Conservation (phyloP, 192 early-diverging fungal genomes). For the Coemansia sp. region DNA sequence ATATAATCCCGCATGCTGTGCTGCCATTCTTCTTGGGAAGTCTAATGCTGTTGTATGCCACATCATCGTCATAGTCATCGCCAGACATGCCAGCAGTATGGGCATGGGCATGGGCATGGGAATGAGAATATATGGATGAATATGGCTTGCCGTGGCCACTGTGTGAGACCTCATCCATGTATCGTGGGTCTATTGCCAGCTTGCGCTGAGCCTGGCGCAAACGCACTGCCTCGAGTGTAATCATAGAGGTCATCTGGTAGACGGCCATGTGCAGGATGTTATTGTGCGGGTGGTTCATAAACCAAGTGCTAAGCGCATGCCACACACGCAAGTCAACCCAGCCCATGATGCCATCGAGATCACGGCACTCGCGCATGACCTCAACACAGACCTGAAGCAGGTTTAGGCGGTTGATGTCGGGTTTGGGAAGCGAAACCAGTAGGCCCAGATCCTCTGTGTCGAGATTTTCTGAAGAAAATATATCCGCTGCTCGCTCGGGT, state of each 20-base stretch:
- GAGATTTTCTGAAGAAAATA: conserved; percentile 15
- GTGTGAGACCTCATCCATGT: background rate
- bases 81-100: background rate
- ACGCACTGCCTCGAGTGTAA: conserved; percentile 40
- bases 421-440: conserved; percentile 37
- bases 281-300: conserved; percentile 51
- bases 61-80: background rate
- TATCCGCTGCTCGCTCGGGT: conserved; percentile 17
- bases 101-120: too few relatives aligned
- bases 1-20: background rate
- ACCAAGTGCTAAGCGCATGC: conserved; percentile 46
- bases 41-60: background rate
- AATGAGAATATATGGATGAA: too few relatives aligned
- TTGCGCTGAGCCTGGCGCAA: conserved; percentile 23
- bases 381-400: conserved; percentile 39
- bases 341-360: conserved; percentile 41
- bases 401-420: conserved; percentile 29
- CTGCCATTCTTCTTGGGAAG: conserved; percentile 2
- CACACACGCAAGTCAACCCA: conserved; percentile 52
- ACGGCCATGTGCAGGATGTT: conserved; percentile 42
- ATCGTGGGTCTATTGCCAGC: conserved; percentile 1
- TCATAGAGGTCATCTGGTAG: conserved; percentile 38
- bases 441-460: conserved; percentile 39
- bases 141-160: background rate
- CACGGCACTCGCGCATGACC: conserved; percentile 40